These are phyloP conservation scores for Pythium graminicola DNA, from an alignment of 352 stramenopile genomes.

Conservation along the genomic window DNA sequence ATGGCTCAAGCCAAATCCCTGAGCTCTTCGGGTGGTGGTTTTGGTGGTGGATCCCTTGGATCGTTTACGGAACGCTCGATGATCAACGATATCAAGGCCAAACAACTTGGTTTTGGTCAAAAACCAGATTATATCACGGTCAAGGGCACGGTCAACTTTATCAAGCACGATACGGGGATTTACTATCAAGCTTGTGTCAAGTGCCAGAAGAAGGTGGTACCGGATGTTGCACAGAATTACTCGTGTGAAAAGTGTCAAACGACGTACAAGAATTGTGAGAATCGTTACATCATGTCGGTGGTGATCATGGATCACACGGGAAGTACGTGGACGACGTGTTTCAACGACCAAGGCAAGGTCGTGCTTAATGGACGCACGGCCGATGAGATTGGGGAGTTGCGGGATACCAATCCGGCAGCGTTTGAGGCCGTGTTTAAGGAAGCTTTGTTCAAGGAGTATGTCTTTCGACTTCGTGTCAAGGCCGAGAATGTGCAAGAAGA, in stretches of 20 bases:
- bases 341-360: slow-evolving; percentile 95
- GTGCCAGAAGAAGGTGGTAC: slow-evolving; percentile 89
- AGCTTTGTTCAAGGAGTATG: slow-evolving; percentile 87
- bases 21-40: slow-evolving; percentile 59
- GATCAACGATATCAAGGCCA: slow-evolving; percentile 92
- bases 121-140: slow-evolving; percentile 97
- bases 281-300: slow-evolving; percentile 94
- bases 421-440: slow-evolving; percentile 94
- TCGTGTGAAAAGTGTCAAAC: slow-evolving; percentile 96
- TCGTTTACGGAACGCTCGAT: slow-evolving; percentile 85
- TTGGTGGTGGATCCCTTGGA: slow-evolving; percentile 67
- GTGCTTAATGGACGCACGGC: slow-evolving; percentile 89
- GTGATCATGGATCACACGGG: slow-evolving; percentile 92
- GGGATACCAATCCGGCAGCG: slow-evolving; percentile 73
- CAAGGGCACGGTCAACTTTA: slow-evolving; percentile 95
- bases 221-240: slow-evolving; percentile 92
- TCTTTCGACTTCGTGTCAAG: slow-evolving; percentile 90
- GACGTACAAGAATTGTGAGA: slow-evolving; percentile 90
- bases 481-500: slow-evolving; percentile 96
- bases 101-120: slow-evolving; percentile 92
- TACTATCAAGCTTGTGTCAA: slow-evolving; percentile 87
- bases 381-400: slow-evolving; percentile 88
- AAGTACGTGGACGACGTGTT: slow-evolving; percentile 94
- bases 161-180: slow-evolving; percentile 92
- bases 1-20: slow-evolving; percentile 69